These are phyloP conservation scores for Tulasnella sp. DNA, from an alignment of 768 basidiomycete species.

Conservation along the genomic window DNA sequence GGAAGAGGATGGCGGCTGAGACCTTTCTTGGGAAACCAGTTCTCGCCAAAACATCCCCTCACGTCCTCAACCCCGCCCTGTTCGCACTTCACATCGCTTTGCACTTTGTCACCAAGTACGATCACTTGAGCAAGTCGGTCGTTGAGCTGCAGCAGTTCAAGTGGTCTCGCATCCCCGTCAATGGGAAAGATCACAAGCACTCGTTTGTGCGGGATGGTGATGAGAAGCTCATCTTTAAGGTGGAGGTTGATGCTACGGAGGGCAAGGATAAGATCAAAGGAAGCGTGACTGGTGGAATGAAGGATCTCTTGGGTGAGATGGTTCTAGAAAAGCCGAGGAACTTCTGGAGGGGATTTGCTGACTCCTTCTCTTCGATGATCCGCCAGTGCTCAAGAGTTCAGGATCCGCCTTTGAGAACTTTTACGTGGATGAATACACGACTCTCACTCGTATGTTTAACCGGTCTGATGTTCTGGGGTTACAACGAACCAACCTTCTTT, in stretches of 20 bases:
- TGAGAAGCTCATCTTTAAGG: conserved; percentile 64
- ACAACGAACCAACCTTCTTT: background rate
- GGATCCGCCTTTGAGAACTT: conserved; percentile 81
- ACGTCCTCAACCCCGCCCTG: conserved; percentile 72
- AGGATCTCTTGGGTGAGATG: conserved; percentile 67
- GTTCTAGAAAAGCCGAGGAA: no score
- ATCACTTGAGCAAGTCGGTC: conserved; percentile 24
- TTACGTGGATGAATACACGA: conserved; percentile 81
- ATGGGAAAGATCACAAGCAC: conserved; percentile 54
- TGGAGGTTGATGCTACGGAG: conserved; percentile 54
- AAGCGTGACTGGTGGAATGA: conserved; percentile 57
- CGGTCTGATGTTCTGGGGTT: no score
- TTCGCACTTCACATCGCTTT: conserved; percentile 84
- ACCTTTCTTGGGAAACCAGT: conserved; percentile 24
- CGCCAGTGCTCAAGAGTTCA: conserved; percentile 78
- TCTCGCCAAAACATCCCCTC: conserved; percentile 80
- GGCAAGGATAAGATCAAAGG: conserved; percentile 58
- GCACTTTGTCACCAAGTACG: conserved; percentile 50
- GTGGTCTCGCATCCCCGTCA: conserved; percentile 69
- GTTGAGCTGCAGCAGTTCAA: conserved; percentile 41
- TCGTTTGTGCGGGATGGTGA: conserved; percentile 86
- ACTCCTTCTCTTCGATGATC: no score
- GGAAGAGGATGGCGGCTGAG: background rate
- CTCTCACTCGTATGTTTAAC: conserved; percentile 43
- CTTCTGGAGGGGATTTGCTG: no score